These are phyloP conservation scores for Pichia sp. DNA, from an alignment of 1,139 yeast species.

Conservation along the genomic window DNA sequence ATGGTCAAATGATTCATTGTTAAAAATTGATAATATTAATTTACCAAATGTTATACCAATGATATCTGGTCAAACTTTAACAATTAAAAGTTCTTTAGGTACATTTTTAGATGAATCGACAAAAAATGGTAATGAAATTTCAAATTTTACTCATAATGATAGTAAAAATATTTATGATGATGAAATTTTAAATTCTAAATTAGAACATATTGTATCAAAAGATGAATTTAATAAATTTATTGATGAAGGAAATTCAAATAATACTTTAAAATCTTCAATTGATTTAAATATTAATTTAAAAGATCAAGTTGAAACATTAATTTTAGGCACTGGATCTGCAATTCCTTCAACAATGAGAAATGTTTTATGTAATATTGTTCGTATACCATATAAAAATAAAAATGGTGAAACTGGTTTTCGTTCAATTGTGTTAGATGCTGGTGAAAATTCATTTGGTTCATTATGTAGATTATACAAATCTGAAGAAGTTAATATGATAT, in stretches of 20 bases:
- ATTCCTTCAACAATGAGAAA: conserved; percentile 81
- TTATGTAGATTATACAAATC: conserved; percentile 58
- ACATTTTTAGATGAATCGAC: conserved; percentile 6
- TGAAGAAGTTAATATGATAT: conserved; percentile 34
- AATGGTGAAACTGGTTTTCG: conserved; percentile 32
- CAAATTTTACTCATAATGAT: conserved; percentile 5
- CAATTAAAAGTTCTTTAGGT: conserved; percentile 15
- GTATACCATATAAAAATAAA: conserved; percentile 46
- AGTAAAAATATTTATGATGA: conserved; percentile 35
- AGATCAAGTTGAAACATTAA: conserved; percentile 62
- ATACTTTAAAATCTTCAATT: conserved; percentile 6
- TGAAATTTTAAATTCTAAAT: conserved; percentile 29
- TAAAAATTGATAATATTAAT: conserved; percentile 5
- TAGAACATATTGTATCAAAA: conserved; percentile 9
- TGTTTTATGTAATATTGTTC: conserved; percentile 70
- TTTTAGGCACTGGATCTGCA: conserved; percentile 94
- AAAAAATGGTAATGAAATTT: conserved; percentile 7
- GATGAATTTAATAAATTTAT: conserved; percentile 11
- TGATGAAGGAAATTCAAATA: neutral
- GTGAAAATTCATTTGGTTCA: conserved; percentile 84
- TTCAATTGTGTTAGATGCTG: conserved; percentile 73
- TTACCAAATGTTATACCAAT: conserved; percentile 23
- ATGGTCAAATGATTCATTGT: conserved; percentile 20
- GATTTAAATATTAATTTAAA: conserved; percentile 26
- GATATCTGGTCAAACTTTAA: conserved; percentile 25